These are phyloP conservation scores for Trichaptum fuscoviolaceum DNA, from an alignment of 768 basidiomycete genomes.

Conservation along the genomic window DNA sequence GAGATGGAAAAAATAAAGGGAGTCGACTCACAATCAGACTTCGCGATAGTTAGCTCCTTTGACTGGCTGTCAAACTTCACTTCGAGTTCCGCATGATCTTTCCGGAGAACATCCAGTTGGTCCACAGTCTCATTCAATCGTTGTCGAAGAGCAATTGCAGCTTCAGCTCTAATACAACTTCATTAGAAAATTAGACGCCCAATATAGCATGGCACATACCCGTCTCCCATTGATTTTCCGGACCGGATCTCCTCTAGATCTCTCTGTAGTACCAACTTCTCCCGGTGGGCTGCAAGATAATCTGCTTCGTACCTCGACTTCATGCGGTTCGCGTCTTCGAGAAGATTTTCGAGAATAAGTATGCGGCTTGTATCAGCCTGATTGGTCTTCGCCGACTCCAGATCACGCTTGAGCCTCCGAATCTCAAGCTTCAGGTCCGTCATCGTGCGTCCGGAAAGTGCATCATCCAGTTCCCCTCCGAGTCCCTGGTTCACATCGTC, in stretches of 20 bases:
- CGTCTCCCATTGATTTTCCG: conserved; percentile 79
- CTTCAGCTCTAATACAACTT: conserved; percentile 55
- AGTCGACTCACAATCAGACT: conserved; percentile 70
- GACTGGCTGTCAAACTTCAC: conserved; percentile 57
- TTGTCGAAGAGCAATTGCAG: conserved; percentile 82
- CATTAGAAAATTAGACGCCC: conserved; percentile 6
- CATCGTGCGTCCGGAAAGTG: conserved; percentile 77
- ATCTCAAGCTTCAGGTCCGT: conserved; percentile 90
- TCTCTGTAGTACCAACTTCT: conserved; percentile 72
- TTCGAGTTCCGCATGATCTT: conserved; percentile 64
- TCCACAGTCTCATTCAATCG: conserved; percentile 85
- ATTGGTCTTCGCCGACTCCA: conserved; percentile 68
- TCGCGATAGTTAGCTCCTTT: conserved; percentile 74
- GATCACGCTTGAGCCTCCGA: conserved; percentile 72
- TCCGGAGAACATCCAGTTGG: conserved; percentile 65
- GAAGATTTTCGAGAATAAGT: conserved; percentile 82
- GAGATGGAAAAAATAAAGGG: background rate
- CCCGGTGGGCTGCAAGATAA: conserved; percentile 78
- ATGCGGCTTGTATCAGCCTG: conserved; percentile 72
- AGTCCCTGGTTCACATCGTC: conserved; percentile 51
- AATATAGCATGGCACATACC: conserved; percentile 39
- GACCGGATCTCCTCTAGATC: conserved; percentile 86
- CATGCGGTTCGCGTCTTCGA: conserved; percentile 89
- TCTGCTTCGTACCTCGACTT: conserved; percentile 86
- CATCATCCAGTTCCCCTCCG: conserved; percentile 84